Conservation (phyloP, 140 eudicot genomes). For the Erigeron philadelphicus region DNA sequence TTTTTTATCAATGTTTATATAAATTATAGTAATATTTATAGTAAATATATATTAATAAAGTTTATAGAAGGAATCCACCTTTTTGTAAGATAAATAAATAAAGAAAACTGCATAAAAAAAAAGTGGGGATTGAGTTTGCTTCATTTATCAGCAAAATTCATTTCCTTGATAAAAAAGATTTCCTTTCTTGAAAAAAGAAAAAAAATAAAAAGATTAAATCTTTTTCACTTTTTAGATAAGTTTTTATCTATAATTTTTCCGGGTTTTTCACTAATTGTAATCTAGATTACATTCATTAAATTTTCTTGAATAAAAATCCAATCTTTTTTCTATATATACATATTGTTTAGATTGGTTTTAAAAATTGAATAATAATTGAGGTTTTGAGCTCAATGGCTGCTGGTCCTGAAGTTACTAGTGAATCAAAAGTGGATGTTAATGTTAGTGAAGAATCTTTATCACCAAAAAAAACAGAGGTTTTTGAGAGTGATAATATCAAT, state of each 20-base stretch:
- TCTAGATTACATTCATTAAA: conserved; percentile 11
- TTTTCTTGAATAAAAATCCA: conserved; percentile 20
- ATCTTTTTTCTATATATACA: conserved; percentile 19
- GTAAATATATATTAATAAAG: too few relatives aligned
- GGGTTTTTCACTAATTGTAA: conserved; percentile 7
- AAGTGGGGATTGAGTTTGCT: conserved; percentile 32
- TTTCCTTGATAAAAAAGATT: conserved; percentile 22
- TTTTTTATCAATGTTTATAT: too few relatives aligned
- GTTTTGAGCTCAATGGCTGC: conserved; percentile 72
- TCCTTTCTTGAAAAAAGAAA: conserved; percentile 18
- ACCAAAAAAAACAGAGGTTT: conserved; percentile 15
- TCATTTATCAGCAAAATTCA: conserved; percentile 27
- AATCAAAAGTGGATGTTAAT: conserved; percentile 34
- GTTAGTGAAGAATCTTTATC: conserved; percentile 34
- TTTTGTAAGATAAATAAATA: conserved; percentile 25
- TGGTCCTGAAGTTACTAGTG: conserved; percentile 54
- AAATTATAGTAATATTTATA: too few relatives aligned
- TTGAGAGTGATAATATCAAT: not conserved
- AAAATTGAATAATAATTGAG: not conserved
- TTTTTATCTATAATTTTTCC: not conserved
- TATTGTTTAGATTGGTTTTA: too few relatives aligned
- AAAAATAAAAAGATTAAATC: conserved; percentile 12
- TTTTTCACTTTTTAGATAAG: conserved; percentile 17
- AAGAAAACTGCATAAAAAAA: conserved; percentile 23
- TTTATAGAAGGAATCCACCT: conserved; percentile 36